These are phyloP conservation scores for Adansonia gregorii DNA, from an alignment of 441 rosid species.

Conservation along the genomic window DNA sequence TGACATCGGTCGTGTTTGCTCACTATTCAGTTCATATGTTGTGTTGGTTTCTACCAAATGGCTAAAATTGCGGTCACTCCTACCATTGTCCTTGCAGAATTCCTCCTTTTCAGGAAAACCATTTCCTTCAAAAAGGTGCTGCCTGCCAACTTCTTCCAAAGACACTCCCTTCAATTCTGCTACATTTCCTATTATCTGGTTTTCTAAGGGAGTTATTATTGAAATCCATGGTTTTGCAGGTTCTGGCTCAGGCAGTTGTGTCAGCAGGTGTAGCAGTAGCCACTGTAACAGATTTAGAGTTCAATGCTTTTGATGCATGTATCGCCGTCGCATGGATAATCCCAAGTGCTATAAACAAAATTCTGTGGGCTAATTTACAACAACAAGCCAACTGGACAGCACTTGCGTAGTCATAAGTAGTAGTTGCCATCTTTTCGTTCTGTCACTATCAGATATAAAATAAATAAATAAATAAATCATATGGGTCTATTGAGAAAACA, in stretches of 20 bases:
- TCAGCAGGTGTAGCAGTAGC: slow-evolving; percentile 90
- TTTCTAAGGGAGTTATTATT: not conserved
- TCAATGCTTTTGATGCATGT: slow-evolving; percentile 76
- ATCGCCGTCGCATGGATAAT: slow-evolving; percentile 84
- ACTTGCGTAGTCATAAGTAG: slow-evolving; percentile 56
- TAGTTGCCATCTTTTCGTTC: not conserved
- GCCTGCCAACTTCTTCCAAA: not conserved
- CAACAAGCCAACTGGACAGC: slow-evolving; percentile 95
- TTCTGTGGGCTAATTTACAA: slow-evolving; percentile 91
- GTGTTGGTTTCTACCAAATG: slow-evolving; percentile 98
- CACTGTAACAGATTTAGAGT: slow-evolving; percentile 83
- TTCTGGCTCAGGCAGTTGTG: slow-evolving; percentile 66
- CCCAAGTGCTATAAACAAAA: slow-evolving; percentile 89
- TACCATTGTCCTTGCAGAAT: slow-evolving; percentile 85
- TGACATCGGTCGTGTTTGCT: slow-evolving; percentile 6
- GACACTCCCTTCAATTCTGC: not conserved
- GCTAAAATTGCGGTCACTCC: slow-evolving; percentile 98
- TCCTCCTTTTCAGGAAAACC: slow-evolving; percentile 64
- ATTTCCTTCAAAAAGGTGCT: slow-evolving; percentile 65
- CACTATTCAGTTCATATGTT: slow-evolving; percentile 37
- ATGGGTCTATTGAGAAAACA: slow-evolving; percentile 1
- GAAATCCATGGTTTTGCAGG: slow-evolving; percentile 44
- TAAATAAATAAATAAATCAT: not conserved
- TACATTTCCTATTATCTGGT: not conserved
- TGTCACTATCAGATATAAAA: not conserved